Conservation (phyloP, 306 rosid species). For the Cicer chorassanicum region DNA sequence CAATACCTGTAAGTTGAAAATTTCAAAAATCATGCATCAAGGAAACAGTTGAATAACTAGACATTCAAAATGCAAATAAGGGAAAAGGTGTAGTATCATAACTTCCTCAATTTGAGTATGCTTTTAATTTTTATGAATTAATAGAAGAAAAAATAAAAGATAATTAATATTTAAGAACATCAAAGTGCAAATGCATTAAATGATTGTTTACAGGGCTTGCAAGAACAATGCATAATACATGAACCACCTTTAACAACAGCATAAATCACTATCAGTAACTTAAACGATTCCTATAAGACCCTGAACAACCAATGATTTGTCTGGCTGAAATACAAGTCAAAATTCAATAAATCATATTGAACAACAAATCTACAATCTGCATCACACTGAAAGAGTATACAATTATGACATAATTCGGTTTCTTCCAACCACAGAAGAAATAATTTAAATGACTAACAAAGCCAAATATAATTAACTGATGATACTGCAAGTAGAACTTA, state of each 20-base stretch:
- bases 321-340: slow-evolving; percentile 13
- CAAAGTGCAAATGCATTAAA: slow-evolving; percentile 17
- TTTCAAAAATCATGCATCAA: slow-evolving; percentile 22
- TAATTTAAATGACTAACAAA: no score
- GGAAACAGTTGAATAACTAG: slow-evolving; percentile 28
- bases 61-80: slow-evolving; percentile 23
- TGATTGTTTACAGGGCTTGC: slow-evolving; percentile 5
- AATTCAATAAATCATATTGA: neutral
- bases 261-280: slow-evolving; percentile 1
- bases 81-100: slow-evolving; percentile 4
- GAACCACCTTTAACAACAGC: neutral
- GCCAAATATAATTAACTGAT: neutral
- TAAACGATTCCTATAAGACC: neutral
- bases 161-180: slow-evolving; percentile 14
- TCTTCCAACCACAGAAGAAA: no score
- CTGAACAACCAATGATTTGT: no score
- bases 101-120: slow-evolving; percentile 20
- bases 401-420: neutral
- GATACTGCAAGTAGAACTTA: neutral
- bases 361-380: neutral
- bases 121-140: slow-evolving; percentile 7
- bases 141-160: slow-evolving; percentile 3
- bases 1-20: slow-evolving; percentile 69
- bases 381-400: slow-evolving; percentile 7
- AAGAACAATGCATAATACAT: slow-evolving; percentile 15